Evolutionary conservation across 2,329 filamentous ascomycete species (phyloP).

Genomic region (Berkeleyomyces basicola): DNA sequence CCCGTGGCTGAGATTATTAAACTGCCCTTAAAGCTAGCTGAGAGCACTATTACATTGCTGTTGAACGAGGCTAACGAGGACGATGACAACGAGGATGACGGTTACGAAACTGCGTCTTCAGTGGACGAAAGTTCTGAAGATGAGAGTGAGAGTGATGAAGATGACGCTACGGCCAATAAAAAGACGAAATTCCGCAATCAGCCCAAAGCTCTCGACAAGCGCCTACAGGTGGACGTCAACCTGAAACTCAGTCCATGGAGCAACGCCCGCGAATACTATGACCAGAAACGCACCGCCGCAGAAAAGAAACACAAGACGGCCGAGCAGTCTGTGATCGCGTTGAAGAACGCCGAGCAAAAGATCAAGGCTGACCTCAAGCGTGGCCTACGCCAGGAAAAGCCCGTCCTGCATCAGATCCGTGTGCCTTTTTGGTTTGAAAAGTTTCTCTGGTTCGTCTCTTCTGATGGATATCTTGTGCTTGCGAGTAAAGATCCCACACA

Average conservation of each 20-base stretch:
- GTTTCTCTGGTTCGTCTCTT: conserved; percentile 88
- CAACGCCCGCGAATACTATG: conserved; percentile 85
- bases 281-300: conserved; percentile 68
- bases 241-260: conserved; percentile 68
- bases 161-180: conserved; percentile 13
- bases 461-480: conserved; percentile 83
- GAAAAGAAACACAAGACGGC: conserved; percentile 78
- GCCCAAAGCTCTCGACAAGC: conserved; percentile 31
- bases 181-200: conserved; percentile 13
- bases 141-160: conserved; percentile 20
- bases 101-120: conserved; percentile 43
- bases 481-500: conserved; percentile 80
- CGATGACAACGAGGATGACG: conserved; percentile 43
- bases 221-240: conserved; percentile 66
- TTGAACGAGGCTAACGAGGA: conserved; percentile 54
- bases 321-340: conserved; percentile 61
- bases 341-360: conserved; percentile 51
- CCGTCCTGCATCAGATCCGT: conserved; percentile 65
- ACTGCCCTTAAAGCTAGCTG: conserved; percentile 72
- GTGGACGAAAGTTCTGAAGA: conserved; percentile 35
- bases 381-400: conserved; percentile 80
- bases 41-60: conserved; percentile 70
- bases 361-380: conserved; percentile 28
- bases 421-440: conserved; percentile 94
- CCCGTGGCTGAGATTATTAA: conserved; percentile 76